A percentile compares a stretch with the other conserved stretches of the same genome.
These are phyloP conservation scores for Alternaria arbusti DNA, from an alignment of 2,329 filamentous ascomycete genomes.

Conservation along the genomic window DNA sequence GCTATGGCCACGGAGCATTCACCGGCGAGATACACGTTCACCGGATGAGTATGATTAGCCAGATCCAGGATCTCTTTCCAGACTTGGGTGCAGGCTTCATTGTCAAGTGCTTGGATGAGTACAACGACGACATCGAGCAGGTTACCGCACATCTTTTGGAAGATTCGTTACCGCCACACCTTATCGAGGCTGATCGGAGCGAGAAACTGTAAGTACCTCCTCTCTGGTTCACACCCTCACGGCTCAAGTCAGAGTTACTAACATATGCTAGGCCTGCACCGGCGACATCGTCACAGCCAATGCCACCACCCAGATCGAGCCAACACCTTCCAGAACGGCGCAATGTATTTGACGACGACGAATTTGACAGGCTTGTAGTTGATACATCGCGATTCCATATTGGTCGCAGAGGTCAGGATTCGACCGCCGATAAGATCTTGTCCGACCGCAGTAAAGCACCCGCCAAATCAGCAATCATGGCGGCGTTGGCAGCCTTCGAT, in stretches of 20 bases:
- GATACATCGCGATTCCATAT: slow-evolving; percentile 75
- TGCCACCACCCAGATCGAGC: slow-evolving; percentile 65
- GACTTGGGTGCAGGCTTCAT: slow-evolving; percentile 85
- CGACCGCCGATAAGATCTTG: slow-evolving; percentile 75
- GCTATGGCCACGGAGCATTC: slow-evolving; percentile 44
- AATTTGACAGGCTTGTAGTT: slow-evolving; percentile 73
- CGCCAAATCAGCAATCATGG: slow-evolving; percentile 84
- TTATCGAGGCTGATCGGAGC: slow-evolving; percentile 67
- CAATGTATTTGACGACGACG: slow-evolving; percentile 77
- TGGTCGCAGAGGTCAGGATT: slow-evolving; percentile 70
- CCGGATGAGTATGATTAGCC: slow-evolving; percentile 81
- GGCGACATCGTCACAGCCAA: slow-evolving; percentile 27
- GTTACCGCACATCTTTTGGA: slow-evolving; percentile 84
- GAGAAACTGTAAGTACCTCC: slow-evolving; percentile 66
- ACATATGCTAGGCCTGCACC: slow-evolving; percentile 26
- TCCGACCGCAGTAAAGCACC: slow-evolving; percentile 68
- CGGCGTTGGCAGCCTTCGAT: slow-evolving; percentile 87
- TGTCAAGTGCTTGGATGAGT: slow-evolving; percentile 78
- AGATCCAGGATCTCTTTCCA: slow-evolving; percentile 93
- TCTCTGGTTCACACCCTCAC: no score
- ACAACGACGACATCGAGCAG: slow-evolving; percentile 76
- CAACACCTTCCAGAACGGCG: slow-evolving; percentile 64
- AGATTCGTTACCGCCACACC: slow-evolving; percentile 72
- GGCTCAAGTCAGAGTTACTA: slow-evolving; percentile 7
- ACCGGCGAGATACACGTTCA: slow-evolving; percentile 71